These are phyloP conservation scores for Pleurozium schreberi DNA, from an alignment of 225 moss, liverwort and hornwort genomes.

Conservation along the genomic window DNA sequence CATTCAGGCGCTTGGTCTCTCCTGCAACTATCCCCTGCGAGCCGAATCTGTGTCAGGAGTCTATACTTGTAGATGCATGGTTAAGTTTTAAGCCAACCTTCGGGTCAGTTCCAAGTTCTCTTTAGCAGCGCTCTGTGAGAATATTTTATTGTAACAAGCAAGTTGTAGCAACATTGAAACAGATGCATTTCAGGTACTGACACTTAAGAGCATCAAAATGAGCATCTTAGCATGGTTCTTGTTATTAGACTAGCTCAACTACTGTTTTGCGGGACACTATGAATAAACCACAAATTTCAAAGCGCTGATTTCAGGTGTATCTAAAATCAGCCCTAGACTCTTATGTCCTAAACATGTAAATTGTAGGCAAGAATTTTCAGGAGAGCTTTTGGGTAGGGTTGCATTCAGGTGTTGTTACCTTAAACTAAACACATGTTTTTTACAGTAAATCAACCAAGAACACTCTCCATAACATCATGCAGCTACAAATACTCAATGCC, in stretches of 20 bases:
- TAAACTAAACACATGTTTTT: neutral
- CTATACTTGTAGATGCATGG: neutral
- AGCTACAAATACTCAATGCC: neutral
- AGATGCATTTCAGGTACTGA: neutral
- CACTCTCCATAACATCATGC: neutral
- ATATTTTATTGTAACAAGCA: neutral
- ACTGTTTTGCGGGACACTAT: neutral
- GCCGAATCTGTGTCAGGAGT: neutral
- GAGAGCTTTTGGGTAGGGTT: no score
- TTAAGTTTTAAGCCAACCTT: neutral
- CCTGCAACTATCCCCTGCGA: constrained; percentile 47
- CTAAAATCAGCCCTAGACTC: neutral
- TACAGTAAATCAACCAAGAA: neutral
- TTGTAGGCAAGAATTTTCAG: neutral
- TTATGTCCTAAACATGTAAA: neutral
- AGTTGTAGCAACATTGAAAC: neutral
- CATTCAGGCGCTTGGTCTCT: constrained; percentile 48
- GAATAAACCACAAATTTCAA: neutral
- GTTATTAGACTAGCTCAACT: neutral
- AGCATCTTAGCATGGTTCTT: neutral
- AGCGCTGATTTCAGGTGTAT: neutral
- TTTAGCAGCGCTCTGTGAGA: neutral
- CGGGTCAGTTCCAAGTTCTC: neutral
- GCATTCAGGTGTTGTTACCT: neutral
- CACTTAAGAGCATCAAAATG: neutral